Base-by-base conservation (phyloP, 2,329 filamentous ascomycete genomes). In the Epichloe amarillans region DNA sequence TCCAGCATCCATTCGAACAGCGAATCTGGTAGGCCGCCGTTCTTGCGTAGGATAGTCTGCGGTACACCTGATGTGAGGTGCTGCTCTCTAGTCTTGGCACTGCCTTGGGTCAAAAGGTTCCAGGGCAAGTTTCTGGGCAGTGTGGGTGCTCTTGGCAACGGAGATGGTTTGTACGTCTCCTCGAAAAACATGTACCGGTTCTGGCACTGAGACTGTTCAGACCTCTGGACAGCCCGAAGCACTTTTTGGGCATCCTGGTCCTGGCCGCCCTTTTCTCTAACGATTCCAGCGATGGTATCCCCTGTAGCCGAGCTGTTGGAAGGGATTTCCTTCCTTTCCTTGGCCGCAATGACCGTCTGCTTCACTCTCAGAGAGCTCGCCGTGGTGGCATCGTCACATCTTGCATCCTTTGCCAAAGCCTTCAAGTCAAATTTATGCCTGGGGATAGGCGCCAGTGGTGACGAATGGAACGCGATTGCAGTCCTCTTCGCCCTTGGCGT, bases 1-100 rank as follows among this genome's bases (percentile, higher is more conserved):
- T 77, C 67, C 5, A 85, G 60, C 3, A 88, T 69, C 85, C 86
- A 90, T 15, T 74, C 58, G 47, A 87, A 73, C 1, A 88, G 60
- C 50, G 83, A 75, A 53, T 86, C 78, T 0, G 84, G 79, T 12
- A 88, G 61, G 8, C 54, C 56, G 12, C 58, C 57, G 1, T 52
- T 56, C 44, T 61, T 61, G 5, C 45, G 49, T 4, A 67, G 47
- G 14, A 83, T 68, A 43, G 77, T 73, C 50, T 77, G 73, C 1
- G 82, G 72, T 51, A 84, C 67, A 2, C 84, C 84, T 19, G 79
- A 81, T 23, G 79, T 65, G 49, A 88, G 76, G 38, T 77, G 71
- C 56, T 81, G 76, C 50, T 78, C 70, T 47, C 83, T 74, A 39
- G 71, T 68, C 6, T 66, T 53, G 14, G 52, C 49, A 49, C 59